phyloP scores from a whole-genome alignment of 305 asterid species.

The Fraxinus baroniana region DNA sequence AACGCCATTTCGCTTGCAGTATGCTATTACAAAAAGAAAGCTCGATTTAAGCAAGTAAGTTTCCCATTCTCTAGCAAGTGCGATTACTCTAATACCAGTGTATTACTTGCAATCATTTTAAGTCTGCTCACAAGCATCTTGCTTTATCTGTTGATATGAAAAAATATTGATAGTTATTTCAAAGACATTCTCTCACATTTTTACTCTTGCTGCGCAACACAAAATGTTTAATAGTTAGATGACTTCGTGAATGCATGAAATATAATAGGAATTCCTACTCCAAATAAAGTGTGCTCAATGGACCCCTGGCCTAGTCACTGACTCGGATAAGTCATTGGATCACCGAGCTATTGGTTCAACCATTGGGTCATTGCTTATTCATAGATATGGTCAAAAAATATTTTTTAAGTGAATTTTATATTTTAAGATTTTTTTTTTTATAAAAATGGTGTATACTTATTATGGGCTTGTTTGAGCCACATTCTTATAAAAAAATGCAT shows the following conservation, averaged over 20 bases:
- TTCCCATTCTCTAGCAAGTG: conserved; percentile 3
- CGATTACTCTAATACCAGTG: not conserved
- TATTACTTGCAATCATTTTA: conserved; percentile 2
- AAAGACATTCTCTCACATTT: not conserved
- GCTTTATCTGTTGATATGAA: conserved; percentile 1
- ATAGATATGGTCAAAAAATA: too few species aligned
- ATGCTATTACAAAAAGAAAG: conserved; percentile 72
- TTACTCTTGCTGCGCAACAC: not conserved
- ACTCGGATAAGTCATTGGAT: too few species aligned
- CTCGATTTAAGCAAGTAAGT: conserved; percentile 90
- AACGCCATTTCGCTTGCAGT: conserved; percentile 70
- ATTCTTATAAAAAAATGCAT: too few species aligned
- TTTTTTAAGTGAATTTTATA: too few species aligned
- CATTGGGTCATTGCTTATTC: too few species aligned
- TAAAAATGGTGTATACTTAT: too few species aligned
- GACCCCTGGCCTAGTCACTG: too few species aligned
- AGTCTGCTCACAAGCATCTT: conserved; percentile 1
- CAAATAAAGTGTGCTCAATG: not conserved
- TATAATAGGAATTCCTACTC: not conserved
- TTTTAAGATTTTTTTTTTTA: too few species aligned
- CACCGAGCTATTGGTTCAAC: too few species aligned
- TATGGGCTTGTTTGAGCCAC: too few species aligned
- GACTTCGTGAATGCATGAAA: not conserved
- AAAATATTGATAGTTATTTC: not conserved
- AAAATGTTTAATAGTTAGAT: not conserved